Percentiles rank a stretch among this genome's conserved stretches.
These are phyloP conservation scores for Boletus vinaceobasis DNA, from an alignment of 768 basidiomycete species.

Conservation along the genomic window DNA sequence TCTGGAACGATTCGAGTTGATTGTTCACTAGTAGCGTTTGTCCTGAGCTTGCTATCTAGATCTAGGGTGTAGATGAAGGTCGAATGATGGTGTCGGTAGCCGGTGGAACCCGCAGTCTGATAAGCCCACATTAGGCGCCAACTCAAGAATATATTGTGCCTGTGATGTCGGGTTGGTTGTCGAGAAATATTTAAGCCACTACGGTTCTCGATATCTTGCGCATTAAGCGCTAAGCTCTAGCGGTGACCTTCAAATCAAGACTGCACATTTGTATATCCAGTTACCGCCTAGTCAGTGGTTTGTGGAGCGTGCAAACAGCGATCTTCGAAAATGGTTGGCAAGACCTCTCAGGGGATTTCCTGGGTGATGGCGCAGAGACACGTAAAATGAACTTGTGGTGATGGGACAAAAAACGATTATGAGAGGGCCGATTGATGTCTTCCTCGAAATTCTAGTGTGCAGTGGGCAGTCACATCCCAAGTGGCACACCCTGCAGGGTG, in stretches of 20 bases:
- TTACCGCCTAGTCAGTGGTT: not conserved
- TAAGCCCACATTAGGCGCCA: not conserved
- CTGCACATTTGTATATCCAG: not conserved
- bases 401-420: not conserved
- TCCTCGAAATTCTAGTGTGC: not conserved
- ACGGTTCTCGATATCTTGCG: too few species aligned
- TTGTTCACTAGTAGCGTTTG: not conserved
- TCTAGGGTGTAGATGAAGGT: too few species aligned
- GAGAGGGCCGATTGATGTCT: not conserved
- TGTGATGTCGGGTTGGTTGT: not conserved
- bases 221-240: too few species aligned
- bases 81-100: not conserved
- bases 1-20: conserved; percentile 27
- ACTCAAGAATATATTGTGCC: not conserved
- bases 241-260: not conserved
- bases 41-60: not conserved
- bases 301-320: not conserved
- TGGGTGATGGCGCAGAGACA: not conserved
- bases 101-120: not conserved
- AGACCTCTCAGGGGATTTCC: not conserved
- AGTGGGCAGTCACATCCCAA: too few species aligned
- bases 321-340: not conserved
- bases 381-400: not conserved
- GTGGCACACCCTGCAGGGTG: too few species aligned
- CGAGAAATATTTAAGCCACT: not conserved